phyloP scores from a whole-genome alignment of 2,329 filamentous ascomycete species.

The Xylaria sp. region DNA sequence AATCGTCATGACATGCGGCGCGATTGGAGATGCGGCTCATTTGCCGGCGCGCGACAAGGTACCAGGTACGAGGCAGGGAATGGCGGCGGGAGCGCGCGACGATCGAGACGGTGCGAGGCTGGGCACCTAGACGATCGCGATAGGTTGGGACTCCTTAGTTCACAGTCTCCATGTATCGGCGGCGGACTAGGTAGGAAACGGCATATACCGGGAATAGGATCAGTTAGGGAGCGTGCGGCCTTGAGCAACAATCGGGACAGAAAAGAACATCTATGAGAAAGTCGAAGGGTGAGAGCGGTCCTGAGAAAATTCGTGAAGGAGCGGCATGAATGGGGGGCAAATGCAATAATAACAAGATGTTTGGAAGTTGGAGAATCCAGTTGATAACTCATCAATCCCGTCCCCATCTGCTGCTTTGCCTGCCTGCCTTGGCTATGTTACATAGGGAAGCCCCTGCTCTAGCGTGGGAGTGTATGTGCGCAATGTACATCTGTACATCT shows the following conservation, averaged over 20 bases:
- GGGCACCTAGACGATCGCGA: not conserved
- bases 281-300: conserved; percentile 2
- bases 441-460: not conserved
- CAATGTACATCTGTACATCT: not conserved
- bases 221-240: not conserved
- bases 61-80: conserved; percentile 4
- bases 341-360: conserved; percentile 14
- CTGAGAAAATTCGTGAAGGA: conserved; percentile 8
- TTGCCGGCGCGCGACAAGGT: conserved; percentile 20
- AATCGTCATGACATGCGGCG: conserved; percentile 57
- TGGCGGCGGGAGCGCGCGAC: conserved; percentile 1
- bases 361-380: conserved; percentile 21
- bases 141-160: conserved; percentile 12
- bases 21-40: conserved; percentile 25
- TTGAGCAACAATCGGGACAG: not conserved
- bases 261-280: conserved; percentile 22
- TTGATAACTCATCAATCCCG: conserved; percentile 3
- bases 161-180: conserved; percentile 15
- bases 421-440: not conserved
- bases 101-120: conserved; percentile 3
- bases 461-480: conserved; percentile 1
- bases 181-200: not conserved
- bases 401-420: conserved; percentile 1
- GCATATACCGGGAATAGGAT: not conserved
- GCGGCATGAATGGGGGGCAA: conserved; percentile 22